Base-by-base conservation (phyloP, 768 basidiomycete genomes). In the Ramaria sp. region DNA sequence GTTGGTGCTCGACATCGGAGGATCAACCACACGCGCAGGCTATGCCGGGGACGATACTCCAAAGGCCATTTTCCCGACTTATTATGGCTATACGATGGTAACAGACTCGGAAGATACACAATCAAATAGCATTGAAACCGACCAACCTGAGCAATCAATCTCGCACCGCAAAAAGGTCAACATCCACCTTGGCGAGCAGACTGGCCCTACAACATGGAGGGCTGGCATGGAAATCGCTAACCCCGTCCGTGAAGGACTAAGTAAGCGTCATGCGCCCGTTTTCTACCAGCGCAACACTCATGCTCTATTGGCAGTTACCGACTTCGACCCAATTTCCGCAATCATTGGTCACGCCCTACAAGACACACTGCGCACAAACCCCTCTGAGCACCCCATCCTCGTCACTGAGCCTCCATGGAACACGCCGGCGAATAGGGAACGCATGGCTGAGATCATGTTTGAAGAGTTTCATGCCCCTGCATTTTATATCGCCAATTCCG, bases 381-480 rank as follows among this genome's bases (percentile, higher is more conserved):
- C 90, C 3, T 72, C 83, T 4, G 91, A 97, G 63, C 94, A 96
- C 65, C 96, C 96, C 1, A 71, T 97, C 43, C 80, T 99, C 42
- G 80, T 93, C 7, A 97, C 96, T 0, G 96, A 99, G 68, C 88
- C 93, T 7, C 85, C 93, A 3, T 99, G 96, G 96, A 98, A 97
- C 67, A 90, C 91, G 0, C 75, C 83, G 20, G 83, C 83, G n/a
- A 91, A 96, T 66, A 75, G 95, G 59, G 92, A 98, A 73, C 80
- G 86, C 54, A 89, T 98, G 86, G 89, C 92, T 11, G 92, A 98
- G 72, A 88, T 96, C 48, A 89, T 96, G 84, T 98, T 98, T 65
- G 96, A 99, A 70, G 87, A 95, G 63, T 95, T 96, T 63, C 76
- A 89, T 48, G 87, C 86, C 7, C 95, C 96, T 9, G 96, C 94